Base-by-base conservation (phyloP, 805 yeast genomes). In the Candida morakotiae region DNA sequence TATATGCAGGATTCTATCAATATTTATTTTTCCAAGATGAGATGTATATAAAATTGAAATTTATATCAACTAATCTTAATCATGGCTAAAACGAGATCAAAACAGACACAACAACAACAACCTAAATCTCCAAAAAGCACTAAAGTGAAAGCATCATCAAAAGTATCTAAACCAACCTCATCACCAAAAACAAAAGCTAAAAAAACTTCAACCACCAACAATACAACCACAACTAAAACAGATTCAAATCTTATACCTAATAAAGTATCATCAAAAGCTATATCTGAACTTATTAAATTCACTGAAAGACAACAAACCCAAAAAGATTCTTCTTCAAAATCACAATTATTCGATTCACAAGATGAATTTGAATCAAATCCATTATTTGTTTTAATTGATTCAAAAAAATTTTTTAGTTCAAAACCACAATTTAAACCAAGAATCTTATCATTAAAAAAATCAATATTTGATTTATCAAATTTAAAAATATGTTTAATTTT, bases 261-360 rank as follows among this genome's bases (percentile, higher is more conserved):
- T 11, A 52, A 53, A 38, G 50, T 53, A 8, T 51, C 55, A 33
- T 29, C 39, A 19, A 75, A 75, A 44, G 89, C 91, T 9, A 58
- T 84, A 31, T 51, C 62, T 13, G 94, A 87, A 47, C 72, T 93
- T 53, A 63, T 67, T 39, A 81, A 83, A 55, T 87, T 72, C 59
- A 56, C 74, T 35, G 56, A 67, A 20, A 56, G 61, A 33, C 55
- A 64, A 32, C 51, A 54, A 19, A 45, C 48, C 17, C 55, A 58
- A 4, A 11, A n/a, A 16, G 58, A 55, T 13, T 19, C 36, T 9
- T 19, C 36, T 9, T 61, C 57, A 11, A 49, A 52, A 26, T 40
- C 76, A 43, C 70, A 87, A 44, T 80, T 81, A 44, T 64, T 60
- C 34, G 70, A 61, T 33, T 7, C 10, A 9, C 69, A 62, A 20